Percentiles rank a stretch among this genome's conserved stretches.
phyloP scores from a whole-genome alignment of 2,329 filamentous ascomycete species.

The Xylariales sp. region DNA sequence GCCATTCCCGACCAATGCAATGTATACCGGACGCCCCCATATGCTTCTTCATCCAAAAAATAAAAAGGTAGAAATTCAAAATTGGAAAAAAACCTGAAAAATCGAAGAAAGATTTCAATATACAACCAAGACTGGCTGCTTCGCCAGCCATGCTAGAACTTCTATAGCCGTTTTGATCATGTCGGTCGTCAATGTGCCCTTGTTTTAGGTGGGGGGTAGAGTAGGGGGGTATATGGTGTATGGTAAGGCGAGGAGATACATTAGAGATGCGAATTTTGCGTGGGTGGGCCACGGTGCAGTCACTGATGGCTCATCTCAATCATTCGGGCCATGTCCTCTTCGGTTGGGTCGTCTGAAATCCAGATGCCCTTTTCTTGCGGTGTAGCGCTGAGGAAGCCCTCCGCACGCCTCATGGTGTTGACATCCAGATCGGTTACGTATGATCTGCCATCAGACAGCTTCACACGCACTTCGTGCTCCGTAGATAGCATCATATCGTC shows the following conservation, averaged over 20 bases:
- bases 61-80: too few relatives aligned
- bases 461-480: slow-evolving; percentile 91
- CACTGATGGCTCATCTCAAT: slow-evolving; percentile 60
- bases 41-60: slow-evolving; percentile 31
- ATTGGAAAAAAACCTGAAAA: too few relatives aligned
- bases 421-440: slow-evolving; percentile 96
- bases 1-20: slow-evolving; percentile 33
- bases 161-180: slow-evolving; percentile 40
- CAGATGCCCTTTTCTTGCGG: slow-evolving; percentile 89
- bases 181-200: slow-evolving; percentile 34
- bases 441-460: slow-evolving; percentile 77
- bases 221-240: slow-evolving; percentile 20
- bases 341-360: slow-evolving; percentile 77
- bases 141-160: slow-evolving; percentile 28
- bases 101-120: slow-evolving; percentile 23
- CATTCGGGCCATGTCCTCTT: slow-evolving; percentile 70
- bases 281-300: slow-evolving; percentile 14
- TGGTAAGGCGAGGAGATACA: slow-evolving; percentile 6
- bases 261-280: slow-evolving; percentile 14
- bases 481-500: slow-evolving; percentile 99
- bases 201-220: neutral
- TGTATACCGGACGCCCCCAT: slow-evolving; percentile 32
- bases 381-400: slow-evolving; percentile 82
- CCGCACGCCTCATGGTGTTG: slow-evolving; percentile 87
- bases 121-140: slow-evolving; percentile 31